Conservation (phyloP, 768 basidiomycete species). For the Exsudoporus frostii region DNA sequence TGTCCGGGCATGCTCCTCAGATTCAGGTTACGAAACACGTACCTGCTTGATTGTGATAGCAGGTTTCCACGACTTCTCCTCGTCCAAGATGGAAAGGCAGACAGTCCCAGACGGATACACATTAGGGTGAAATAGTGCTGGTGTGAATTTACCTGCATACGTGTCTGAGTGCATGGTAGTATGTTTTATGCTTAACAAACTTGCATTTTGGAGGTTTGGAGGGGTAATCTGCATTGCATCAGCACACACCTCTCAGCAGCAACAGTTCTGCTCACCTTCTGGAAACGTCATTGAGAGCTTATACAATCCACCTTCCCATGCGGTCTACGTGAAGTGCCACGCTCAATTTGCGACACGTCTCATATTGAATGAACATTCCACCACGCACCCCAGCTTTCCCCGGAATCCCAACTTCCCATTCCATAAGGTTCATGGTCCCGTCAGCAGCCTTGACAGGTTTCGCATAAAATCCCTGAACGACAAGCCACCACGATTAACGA, state of each 20-base stretch:
- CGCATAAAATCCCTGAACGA: constrained; percentile 88
- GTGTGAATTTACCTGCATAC: constrained; percentile 86
- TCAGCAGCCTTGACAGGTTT: constrained; percentile 87
- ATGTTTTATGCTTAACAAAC: constrained; percentile 23
- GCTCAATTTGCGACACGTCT: constrained; percentile 10
- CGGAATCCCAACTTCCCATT: constrained; percentile 99
- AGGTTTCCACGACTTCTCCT: constrained; percentile 99
- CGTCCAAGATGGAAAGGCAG: constrained; percentile 95
- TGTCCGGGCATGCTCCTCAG: not conserved
- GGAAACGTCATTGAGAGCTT: constrained; percentile 94
- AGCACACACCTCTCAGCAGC: not conserved
- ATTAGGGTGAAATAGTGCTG: constrained; percentile 95
- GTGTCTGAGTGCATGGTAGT: constrained; percentile 3
- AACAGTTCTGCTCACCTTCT: constrained; percentile 59
- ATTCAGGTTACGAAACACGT: constrained; percentile 8
- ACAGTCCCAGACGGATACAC: constrained; percentile 99
- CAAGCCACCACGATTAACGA: constrained; percentile 4
- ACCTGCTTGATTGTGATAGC: constrained; percentile 99
- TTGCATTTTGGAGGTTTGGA: constrained; percentile 92
- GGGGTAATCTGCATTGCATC: constrained; percentile 69
- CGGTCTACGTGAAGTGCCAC: constrained; percentile 55
- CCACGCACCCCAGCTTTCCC: constrained; percentile 79
- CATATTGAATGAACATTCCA: constrained; percentile 1
- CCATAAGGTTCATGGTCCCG: constrained; percentile 93
- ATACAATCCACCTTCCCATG: constrained; percentile 97